Evolutionary conservation across 2,329 filamentous ascomycete species (phyloP).

Genomic region (Penicillium sp.): DNA sequence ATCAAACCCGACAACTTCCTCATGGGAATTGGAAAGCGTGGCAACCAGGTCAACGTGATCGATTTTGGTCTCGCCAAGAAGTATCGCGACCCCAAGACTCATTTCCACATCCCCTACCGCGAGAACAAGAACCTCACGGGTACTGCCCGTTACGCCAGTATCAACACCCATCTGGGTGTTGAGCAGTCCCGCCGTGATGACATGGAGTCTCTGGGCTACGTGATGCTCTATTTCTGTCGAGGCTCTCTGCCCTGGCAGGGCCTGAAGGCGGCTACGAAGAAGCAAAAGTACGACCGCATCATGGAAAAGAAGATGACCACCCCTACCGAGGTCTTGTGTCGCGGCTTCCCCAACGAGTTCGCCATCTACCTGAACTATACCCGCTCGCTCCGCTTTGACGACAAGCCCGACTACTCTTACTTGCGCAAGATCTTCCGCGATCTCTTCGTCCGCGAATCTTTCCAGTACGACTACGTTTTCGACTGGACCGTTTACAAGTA

Average conservation of each 20-base stretch:
- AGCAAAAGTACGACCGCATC: conserved; percentile 99
- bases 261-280: conserved; percentile 96
- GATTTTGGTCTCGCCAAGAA: conserved; percentile 99
- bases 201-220: conserved; percentile 98
- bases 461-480: conserved; percentile 99
- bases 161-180: conserved; percentile 97
- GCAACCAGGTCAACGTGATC: conserved; percentile 98
- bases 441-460: conserved; percentile 95
- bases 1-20: conserved; percentile 99
- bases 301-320: conserved; percentile 99
- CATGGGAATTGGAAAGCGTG: conserved; percentile 98
- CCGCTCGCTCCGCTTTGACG: conserved; percentile 94
- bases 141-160: conserved; percentile 95
- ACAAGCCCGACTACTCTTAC: conserved; percentile 99
- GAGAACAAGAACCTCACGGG: conserved; percentile 99
- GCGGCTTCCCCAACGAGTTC: conserved; percentile 98
- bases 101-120: conserved; percentile 98
- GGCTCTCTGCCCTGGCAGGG: conserved; percentile 98
- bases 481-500: conserved; percentile 99
- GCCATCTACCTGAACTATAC: conserved; percentile 99
- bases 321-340: conserved; percentile 95
- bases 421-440: conserved; percentile 99
- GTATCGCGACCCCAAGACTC: conserved; percentile 98
- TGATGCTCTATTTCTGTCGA: conserved; percentile 99
- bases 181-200: conserved; percentile 99